Conservation (phyloP, 2,329 filamentous ascomycete genomes). For the Fusarium poae region DNA sequence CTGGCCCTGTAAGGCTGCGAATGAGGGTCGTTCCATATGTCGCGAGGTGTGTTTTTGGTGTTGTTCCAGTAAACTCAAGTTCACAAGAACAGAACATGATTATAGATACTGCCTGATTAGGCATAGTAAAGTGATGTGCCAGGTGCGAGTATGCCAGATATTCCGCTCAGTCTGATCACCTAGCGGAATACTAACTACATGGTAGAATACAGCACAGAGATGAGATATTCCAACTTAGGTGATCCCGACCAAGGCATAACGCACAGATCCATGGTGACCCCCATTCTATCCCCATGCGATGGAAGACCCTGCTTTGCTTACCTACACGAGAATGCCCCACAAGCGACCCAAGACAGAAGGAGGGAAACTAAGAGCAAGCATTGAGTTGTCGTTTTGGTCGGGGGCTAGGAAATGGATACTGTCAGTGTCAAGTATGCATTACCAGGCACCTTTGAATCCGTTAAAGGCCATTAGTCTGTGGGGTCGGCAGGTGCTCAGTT, state of each 20-base stretch:
- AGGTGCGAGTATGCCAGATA: neutral
- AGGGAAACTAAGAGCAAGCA: conserved; percentile 9
- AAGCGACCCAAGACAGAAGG: conserved; percentile 12
- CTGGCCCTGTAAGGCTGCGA: conserved; percentile 30
- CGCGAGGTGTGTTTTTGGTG: conserved; percentile 7
- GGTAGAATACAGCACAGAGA: neutral
- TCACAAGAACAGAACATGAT: neutral
- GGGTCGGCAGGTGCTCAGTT: neutral
- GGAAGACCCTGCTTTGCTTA: conserved; percentile 17
- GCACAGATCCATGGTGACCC: conserved; percentile 23
- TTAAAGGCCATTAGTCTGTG: neutral
- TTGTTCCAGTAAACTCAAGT: conserved; percentile 1
- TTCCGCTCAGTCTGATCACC: neutral
- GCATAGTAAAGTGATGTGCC: neutral
- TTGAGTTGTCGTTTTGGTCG: neutral
- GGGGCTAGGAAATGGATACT: conserved; percentile 3
- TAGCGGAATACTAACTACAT: neutral
- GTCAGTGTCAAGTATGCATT: conserved; percentile 11
- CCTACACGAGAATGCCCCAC: conserved; percentile 29
- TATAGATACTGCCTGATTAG: conserved; percentile 6
- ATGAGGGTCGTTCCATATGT: conserved; percentile 4
- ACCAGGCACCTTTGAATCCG: conserved; percentile 19
- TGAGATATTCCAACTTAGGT: conserved; percentile 9
- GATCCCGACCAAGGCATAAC: conserved; percentile 19
- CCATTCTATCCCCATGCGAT: conserved; percentile 35